Evolutionary conservation across 805 yeast genomes (phyloP).

Genomic region (Saccharomycopsis sp.): DNA sequence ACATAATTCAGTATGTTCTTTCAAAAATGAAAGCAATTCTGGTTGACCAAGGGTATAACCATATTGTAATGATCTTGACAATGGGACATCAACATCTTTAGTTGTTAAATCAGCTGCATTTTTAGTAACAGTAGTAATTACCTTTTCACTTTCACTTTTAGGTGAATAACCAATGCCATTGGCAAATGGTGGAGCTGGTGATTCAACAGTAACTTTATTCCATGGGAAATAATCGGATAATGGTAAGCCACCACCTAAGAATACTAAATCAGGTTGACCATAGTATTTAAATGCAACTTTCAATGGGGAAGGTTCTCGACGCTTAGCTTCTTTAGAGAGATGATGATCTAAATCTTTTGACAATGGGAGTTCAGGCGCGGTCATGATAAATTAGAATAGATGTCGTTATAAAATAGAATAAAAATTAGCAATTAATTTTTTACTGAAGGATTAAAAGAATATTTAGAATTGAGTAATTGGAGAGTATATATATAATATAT

Average conservation of each 20-base stretch:
- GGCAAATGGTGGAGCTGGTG: conserved; percentile 75
- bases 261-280: conserved; percentile 67
- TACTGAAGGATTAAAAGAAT: too few species aligned
- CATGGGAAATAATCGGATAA: conserved; percentile 88
- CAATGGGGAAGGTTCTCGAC: conserved; percentile 72
- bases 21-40: conserved; percentile 59
- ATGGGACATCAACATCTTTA: conserved; percentile 57
- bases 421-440: too few species aligned
- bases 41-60: conserved; percentile 80
- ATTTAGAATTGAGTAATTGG: too few species aligned
- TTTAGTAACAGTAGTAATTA: conserved; percentile 33
- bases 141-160: conserved; percentile 30
- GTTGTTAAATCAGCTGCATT: conserved; percentile 39
- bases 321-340: conserved; percentile 69
- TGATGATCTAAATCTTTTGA: conserved; percentile 72
- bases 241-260: conserved; percentile 95
- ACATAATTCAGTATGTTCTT: conserved; percentile 61
- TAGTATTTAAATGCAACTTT: conserved; percentile 79
- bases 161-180: conserved; percentile 69
- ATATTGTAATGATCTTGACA: conserved; percentile 85
- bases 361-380: background rate
- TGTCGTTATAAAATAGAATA: too few species aligned
- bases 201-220: conserved; percentile 60
- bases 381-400: background rate
- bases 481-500: too few species aligned